These are phyloP conservation scores for Neoboletus magnificus DNA, from an alignment of 768 basidiomycete genomes.

Conservation along the genomic window DNA sequence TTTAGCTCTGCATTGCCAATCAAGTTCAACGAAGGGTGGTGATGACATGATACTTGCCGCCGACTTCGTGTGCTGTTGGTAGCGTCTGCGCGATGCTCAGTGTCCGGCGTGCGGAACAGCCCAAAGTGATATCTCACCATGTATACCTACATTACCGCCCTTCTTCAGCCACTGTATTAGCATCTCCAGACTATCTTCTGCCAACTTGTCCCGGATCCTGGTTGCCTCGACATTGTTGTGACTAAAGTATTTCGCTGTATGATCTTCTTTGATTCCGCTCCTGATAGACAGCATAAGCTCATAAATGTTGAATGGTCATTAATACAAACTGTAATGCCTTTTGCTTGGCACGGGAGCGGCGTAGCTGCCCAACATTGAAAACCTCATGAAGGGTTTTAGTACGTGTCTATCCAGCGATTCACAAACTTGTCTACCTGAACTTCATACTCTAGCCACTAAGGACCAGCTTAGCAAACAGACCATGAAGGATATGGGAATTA, in stretches of 20 bases:
- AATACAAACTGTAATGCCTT: slow-evolving; percentile 63
- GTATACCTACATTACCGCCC: slow-evolving; percentile 96
- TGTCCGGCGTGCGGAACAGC: not conserved
- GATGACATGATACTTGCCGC: slow-evolving; percentile 45
- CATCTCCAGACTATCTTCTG: slow-evolving; percentile 91
- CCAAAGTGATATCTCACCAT: slow-evolving; percentile 52
- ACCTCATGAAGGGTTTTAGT: slow-evolving; percentile 49
- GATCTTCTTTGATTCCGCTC: slow-evolving; percentile 85
- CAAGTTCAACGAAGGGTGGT: not conserved
- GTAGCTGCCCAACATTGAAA: slow-evolving; percentile 95
- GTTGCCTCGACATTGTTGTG: slow-evolving; percentile 79
- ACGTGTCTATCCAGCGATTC: not conserved
- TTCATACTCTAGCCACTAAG: slow-evolving; percentile 97
- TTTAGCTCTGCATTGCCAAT: slow-evolving; percentile 54
- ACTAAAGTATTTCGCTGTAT: slow-evolving; percentile 88
- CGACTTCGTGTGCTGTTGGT: slow-evolving; percentile 86
- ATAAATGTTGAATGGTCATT: not conserved
- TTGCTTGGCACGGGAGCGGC: slow-evolving; percentile 80
- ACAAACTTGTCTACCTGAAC: slow-evolving; percentile 61
- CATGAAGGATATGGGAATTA: slow-evolving; percentile 6
- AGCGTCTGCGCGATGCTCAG: slow-evolving; percentile 61
- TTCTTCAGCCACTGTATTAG: slow-evolving; percentile 92
- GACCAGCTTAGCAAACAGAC: slow-evolving; percentile 6
- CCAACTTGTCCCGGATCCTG: slow-evolving; percentile 72
- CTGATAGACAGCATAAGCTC: slow-evolving; percentile 33